Evolutionary conservation across 2,329 filamentous ascomycete species (phyloP).

Genomic region (Lizonia empirigonia): DNA sequence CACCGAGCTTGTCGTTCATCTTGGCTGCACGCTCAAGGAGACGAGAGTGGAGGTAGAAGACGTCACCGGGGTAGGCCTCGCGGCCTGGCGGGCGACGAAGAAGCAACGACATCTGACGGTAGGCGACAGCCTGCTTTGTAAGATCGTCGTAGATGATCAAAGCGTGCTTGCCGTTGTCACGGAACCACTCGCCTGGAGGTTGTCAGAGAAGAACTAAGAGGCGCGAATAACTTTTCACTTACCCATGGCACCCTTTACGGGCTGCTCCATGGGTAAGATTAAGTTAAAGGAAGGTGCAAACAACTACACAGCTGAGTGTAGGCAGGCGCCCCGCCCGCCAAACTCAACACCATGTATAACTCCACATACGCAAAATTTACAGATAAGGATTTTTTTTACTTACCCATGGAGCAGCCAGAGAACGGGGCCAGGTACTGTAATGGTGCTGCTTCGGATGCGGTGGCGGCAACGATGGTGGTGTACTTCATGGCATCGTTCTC

Average conservation of each 20-base stretch:
- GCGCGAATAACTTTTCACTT: background rate
- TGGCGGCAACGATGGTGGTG: constrained; percentile 89
- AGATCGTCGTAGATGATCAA: constrained; percentile 94
- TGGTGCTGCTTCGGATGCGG: constrained; percentile 87
- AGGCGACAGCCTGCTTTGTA: constrained; percentile 96
- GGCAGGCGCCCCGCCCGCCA: no score
- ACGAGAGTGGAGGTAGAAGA: constrained; percentile 63
- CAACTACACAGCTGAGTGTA: no score
- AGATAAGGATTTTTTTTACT: background rate
- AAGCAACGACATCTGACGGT: constrained; percentile 98
- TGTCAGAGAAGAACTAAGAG: background rate
- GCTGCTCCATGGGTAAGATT: no score
- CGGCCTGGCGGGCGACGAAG: constrained; percentile 97
- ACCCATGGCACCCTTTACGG: no score
- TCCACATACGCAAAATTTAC: no score
- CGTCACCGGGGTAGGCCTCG: constrained; percentile 98
- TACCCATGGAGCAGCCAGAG: constrained; percentile 63
- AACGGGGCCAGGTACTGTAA: constrained; percentile 91
- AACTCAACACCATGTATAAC: no score
- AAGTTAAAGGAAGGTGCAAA: no score
- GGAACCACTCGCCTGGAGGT: constrained; percentile 66
- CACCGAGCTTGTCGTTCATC: constrained; percentile 94
- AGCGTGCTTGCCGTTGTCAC: constrained; percentile 85
- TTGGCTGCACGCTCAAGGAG: constrained; percentile 99
- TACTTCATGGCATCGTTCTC: constrained; percentile 99